A percentile compares a stretch with the other conserved stretches of the same genome.
phyloP scores from a whole-genome alignment of 1,139 yeast genomes.

The Geotrichum candidum region DNA sequence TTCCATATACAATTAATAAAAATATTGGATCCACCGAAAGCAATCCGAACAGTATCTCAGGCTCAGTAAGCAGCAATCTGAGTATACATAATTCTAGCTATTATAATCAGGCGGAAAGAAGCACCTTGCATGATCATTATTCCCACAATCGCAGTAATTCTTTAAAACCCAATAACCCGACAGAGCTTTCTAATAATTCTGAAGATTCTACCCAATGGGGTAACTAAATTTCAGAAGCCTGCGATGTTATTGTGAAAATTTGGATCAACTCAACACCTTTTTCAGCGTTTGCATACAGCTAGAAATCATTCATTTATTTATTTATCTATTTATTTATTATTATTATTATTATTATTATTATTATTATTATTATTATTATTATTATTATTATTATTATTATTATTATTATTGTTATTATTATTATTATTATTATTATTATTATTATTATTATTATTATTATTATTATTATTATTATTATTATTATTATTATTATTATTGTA shows the following conservation, averaged over 20 bases:
- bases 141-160: neutral
- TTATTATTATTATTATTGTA: too few species aligned
- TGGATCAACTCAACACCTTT: neutral
- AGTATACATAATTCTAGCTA: neutral
- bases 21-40: neutral
- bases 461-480: too few species aligned
- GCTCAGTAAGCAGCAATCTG: neutral
- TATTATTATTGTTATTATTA: too few species aligned
- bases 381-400: too few species aligned
- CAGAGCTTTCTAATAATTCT: neutral
- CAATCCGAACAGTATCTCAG: neutral
- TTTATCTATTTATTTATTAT: too few species aligned
- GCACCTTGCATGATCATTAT: neutral
- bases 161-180: neutral
- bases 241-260: neutral
- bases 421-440: too few species aligned
- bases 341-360: too few species aligned
- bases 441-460: too few species aligned
- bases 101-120: neutral
- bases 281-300: neutral
- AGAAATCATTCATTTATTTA: too few species aligned
- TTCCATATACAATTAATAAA: neutral
- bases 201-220: neutral
- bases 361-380: too few species aligned
- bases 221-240: too few species aligned